Evolutionary conservation across 2,329 filamentous ascomycete species (phyloP).

Genomic region (Aspergillus ibericus): DNA sequence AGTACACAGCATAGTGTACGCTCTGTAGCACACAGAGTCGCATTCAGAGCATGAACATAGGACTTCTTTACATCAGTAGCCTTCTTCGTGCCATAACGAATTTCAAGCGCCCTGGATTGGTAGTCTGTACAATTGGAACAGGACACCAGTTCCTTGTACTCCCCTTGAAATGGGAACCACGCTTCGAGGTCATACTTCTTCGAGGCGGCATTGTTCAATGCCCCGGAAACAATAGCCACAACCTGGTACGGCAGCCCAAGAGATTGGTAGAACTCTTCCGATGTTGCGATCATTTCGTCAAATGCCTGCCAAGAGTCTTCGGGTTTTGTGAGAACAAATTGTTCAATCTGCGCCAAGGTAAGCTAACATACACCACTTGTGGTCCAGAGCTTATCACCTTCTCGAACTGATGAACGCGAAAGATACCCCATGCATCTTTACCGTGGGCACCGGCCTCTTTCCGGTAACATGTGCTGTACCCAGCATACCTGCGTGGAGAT

Average conservation of each 20-base stretch:
- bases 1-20: slow-evolving; percentile 90
- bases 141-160: slow-evolving; percentile 97
- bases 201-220: slow-evolving; percentile 81
- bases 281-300: slow-evolving; percentile 85
- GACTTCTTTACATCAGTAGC: slow-evolving; percentile 83
- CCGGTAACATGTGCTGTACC: slow-evolving; percentile 92
- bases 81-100: slow-evolving; percentile 85
- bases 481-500: slow-evolving; percentile 61
- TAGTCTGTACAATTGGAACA: slow-evolving; percentile 99
- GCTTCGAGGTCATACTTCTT: slow-evolving; percentile 98
- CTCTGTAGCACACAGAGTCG: slow-evolving; percentile 86
- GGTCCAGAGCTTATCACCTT: slow-evolving; percentile 56
- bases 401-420: slow-evolving; percentile 97
- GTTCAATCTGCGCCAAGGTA: slow-evolving; percentile 59
- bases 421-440: slow-evolving; percentile 95
- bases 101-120: slow-evolving; percentile 90
- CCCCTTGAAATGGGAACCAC: slow-evolving; percentile 93
- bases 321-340: slow-evolving; percentile 78
- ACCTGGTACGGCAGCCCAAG: slow-evolving; percentile 87
- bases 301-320: slow-evolving; percentile 93
- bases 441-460: slow-evolving; percentile 92
- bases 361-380: slow-evolving; percentile 5
- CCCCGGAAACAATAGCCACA: slow-evolving; percentile 92
- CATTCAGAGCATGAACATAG: slow-evolving; percentile 91
- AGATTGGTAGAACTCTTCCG: slow-evolving; percentile 93